Conservation (phyloP, 495 filamentous ascomycete genomes). For the Penicillium goetzii region DNA sequence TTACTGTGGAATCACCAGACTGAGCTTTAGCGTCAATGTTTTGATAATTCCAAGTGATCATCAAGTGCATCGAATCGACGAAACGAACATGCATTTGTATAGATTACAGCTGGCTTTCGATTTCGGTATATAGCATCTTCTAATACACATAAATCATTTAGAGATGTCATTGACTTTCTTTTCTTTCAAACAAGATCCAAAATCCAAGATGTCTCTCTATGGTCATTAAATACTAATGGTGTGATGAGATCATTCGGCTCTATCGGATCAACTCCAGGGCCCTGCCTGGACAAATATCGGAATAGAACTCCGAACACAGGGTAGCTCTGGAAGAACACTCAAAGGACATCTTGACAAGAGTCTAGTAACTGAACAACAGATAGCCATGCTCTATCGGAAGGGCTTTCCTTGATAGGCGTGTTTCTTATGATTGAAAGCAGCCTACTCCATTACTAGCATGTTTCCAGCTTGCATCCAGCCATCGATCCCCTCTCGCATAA, state of each 20-base stretch:
- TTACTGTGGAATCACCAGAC: conserved; percentile 1
- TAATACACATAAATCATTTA: conserved; percentile 13
- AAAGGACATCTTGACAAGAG: background rate
- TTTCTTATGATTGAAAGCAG: background rate
- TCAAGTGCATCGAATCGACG: background rate
- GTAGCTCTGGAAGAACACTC: background rate
- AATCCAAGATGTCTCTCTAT: background rate
- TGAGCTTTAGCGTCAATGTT: background rate
- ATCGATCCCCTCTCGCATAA: conserved; percentile 21
- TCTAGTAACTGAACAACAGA: too few species aligned
- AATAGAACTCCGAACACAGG: background rate
- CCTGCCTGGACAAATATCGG: background rate
- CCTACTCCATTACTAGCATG: background rate
- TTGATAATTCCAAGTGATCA: background rate
- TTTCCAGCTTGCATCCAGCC: background rate
- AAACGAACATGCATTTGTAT: conserved; percentile 6
- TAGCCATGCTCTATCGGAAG: too few species aligned
- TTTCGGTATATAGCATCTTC: conserved; percentile 11
- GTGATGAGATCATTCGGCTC: conserved; percentile 1
- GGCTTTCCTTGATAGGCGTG: too few species aligned
- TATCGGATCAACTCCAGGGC: background rate
- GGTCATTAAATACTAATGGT: background rate
- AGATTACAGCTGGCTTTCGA: background rate
- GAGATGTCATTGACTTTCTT: background rate
- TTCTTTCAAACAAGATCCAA: too few species aligned